Evolutionary conservation across 148 eudicot species (phyloP).

Genomic region (Vaccinium myrtillus): DNA sequence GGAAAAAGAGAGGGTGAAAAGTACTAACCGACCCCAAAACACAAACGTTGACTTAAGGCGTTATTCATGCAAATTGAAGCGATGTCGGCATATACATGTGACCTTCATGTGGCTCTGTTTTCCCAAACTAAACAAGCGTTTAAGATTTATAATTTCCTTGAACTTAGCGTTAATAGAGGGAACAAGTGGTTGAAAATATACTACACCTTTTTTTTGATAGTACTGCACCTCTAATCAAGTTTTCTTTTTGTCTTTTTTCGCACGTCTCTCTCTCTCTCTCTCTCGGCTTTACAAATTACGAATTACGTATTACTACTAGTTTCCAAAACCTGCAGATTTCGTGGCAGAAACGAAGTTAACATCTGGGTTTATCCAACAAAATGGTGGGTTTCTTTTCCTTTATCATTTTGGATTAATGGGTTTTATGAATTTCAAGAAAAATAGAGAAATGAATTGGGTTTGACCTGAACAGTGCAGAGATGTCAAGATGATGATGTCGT

Average conservation of each 20-base stretch:
- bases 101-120: neutral
- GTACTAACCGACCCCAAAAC: too few species aligned
- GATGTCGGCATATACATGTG: neutral
- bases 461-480: neutral
- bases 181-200: neutral
- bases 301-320: too few species aligned
- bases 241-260: too few species aligned
- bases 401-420: neutral
- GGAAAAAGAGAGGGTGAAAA: too few species aligned
- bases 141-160: too few species aligned
- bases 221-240: too few species aligned
- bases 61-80: neutral
- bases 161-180: neutral
- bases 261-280: neutral
- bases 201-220: too few species aligned
- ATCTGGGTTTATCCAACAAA: slow-evolving; percentile 5
- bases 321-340: neutral
- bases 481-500: slow-evolving; percentile 11
- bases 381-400: slow-evolving; percentile 4
- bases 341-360: neutral
- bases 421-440: neutral
- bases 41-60: neutral
- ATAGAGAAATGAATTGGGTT: neutral
- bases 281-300: too few species aligned
- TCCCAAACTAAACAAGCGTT: neutral